Conservation (phyloP, 257 asterid genomes). For the Nyctanthes arbortristis region DNA sequence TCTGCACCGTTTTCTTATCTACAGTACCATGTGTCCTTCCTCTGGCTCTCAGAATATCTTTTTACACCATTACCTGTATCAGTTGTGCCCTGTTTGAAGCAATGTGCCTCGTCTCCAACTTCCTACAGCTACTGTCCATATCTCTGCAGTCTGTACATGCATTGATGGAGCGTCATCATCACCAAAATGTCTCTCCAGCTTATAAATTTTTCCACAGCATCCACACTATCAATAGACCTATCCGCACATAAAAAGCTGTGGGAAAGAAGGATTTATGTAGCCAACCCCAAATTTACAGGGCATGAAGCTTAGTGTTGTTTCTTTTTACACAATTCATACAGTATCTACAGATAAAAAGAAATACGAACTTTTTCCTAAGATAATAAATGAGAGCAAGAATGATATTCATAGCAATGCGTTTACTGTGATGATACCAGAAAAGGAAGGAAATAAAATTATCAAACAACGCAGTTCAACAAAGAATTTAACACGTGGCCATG, state of each 20-base stretch:
- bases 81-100: background rate
- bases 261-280: background rate
- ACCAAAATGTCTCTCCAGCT: background rate
- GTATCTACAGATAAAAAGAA: background rate
- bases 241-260: too few species aligned
- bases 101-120: background rate
- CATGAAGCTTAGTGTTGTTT: background rate
- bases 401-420: background rate
- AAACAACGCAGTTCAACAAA: constrained; percentile 1
- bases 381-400: background rate
- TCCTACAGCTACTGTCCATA: background rate
- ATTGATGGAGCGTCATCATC: background rate
- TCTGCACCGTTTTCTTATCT: background rate
- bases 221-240: too few species aligned
- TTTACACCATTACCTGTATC: background rate
- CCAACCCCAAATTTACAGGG: background rate
- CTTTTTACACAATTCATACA: background rate
- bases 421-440: background rate
- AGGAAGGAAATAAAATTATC: constrained; percentile 5
- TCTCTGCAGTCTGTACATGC: background rate
- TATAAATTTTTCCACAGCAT: too few species aligned
- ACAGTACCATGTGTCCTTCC: background rate
- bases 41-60: background rate
- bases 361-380: background rate
- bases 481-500: constrained; percentile 12